Evolutionary conservation across 768 basidiomycete species (phyloP).

Genomic region (Daedalea quercina): DNA sequence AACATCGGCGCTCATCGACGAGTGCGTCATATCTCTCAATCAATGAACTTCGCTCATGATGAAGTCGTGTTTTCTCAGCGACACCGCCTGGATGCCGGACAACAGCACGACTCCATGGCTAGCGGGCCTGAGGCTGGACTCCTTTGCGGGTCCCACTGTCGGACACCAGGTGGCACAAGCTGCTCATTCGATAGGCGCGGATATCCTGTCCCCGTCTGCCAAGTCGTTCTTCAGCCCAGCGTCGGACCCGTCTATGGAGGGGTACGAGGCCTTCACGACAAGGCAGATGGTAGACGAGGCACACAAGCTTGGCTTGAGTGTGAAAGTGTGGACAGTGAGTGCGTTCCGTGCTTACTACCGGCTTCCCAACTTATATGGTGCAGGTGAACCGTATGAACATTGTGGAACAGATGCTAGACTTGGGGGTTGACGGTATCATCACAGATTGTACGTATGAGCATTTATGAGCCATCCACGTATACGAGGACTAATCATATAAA

Average conservation of each 20-base stretch:
- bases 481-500: not conserved
- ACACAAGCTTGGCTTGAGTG: constrained; percentile 52
- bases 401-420: constrained; percentile 51
- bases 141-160: constrained; percentile 55
- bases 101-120: constrained; percentile 57
- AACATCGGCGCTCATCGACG: constrained; percentile 60
- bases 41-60: not conserved
- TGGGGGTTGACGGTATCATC: constrained; percentile 72
- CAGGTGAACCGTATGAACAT: constrained; percentile 60
- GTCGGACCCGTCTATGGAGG: constrained; percentile 36
- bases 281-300: constrained; percentile 61
- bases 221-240: constrained; percentile 32
- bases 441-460: constrained; percentile 46
- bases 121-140: constrained; percentile 54
- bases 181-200: constrained; percentile 54
- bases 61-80: constrained; percentile 21
- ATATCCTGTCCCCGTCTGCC: constrained; percentile 59
- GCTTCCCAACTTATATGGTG: not conserved
- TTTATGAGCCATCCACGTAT: not conserved
- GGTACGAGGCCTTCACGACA: constrained; percentile 54
- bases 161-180: constrained; percentile 61
- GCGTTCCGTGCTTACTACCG: not conserved
- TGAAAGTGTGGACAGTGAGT: constrained; percentile 73
- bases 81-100: constrained; percentile 33
- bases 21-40: constrained; percentile 32